Base-by-base conservation (phyloP, 1,284 basidiomycete species). In the Trametes polyzona region DNA sequence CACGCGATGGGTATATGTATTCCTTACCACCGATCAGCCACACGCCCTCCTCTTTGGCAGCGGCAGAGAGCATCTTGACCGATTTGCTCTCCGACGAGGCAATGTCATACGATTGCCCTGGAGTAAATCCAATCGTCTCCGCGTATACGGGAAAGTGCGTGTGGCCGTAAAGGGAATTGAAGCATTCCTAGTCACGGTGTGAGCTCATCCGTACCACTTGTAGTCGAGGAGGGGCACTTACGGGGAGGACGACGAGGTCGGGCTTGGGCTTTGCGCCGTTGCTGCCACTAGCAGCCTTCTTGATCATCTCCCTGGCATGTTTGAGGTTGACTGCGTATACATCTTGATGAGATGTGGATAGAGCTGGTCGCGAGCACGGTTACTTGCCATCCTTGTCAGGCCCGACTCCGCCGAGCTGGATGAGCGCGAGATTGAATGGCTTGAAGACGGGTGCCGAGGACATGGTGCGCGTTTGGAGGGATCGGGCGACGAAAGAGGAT, bases 101-200 rank as follows among this genome's bases (percentile, higher is more conserved):
- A 4, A 82, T 69, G 57, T 91, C 81, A 61, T 90, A 92, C 1
- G 76, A 69, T 63, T 80, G 71, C 3, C 82, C 86, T 36, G 77
- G 75, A 6, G 70, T 78, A 66, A 78, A 90, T 9, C 78, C 85
- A 47, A 98, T 92, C 2, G 76, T 80, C 74, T 98, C 95, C 1
- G 93, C 91, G 67, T 96, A 93, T 24, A 86, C 79, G 0, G 92
- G 88, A 70, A 97, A 96, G 69, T 91, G 84, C 4, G 82, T 79
- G 61, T 93, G 88, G 0, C 96, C 96, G 69, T 99, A 99, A 0
- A 96, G 95, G 12, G 93, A 96, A 74, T 99, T 99, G 81, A 99
- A 99, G 77, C 95, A 95, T 82, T 99, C 96, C 87, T 96, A 66
- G 14, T 16, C 16, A 21, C n/a, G 21, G 12, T 69, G 9, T 36